Percentiles rank a stretch among this genome's conserved stretches.
Conservation (phyloP, 352 stramenopile species). For the Phytopythium ostracodes region DNA sequence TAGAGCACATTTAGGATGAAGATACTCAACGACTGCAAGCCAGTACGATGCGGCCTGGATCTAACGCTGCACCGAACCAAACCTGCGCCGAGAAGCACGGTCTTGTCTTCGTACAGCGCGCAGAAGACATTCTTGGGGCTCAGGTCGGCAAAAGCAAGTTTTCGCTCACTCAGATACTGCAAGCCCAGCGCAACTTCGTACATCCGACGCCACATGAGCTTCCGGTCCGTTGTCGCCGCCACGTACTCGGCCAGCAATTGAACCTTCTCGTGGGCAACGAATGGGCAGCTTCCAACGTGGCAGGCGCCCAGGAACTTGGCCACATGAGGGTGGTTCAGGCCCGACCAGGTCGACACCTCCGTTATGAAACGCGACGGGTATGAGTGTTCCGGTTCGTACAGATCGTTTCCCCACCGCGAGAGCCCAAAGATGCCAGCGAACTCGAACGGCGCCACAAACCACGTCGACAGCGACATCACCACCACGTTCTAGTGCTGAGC, state of each 20-base stretch:
- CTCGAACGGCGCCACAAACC: neutral
- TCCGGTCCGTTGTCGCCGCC: neutral
- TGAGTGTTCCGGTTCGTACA: neutral
- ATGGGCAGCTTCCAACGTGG: constrained; percentile 19
- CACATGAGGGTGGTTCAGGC: constrained; percentile 26
- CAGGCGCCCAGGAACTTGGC: constrained; percentile 22
- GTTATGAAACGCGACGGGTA: neutral
- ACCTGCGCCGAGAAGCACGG: neutral
- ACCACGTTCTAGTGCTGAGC: neutral
- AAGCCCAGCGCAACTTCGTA: constrained; percentile 22
- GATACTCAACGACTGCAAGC: neutral
- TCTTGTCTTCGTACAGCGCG: neutral
- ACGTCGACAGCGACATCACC: neutral
- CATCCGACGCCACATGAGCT: constrained; percentile 12
- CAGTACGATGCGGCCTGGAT: too few species aligned
- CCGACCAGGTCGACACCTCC: constrained; percentile 10
- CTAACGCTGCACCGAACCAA: too few species aligned
- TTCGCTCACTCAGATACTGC: constrained; percentile 23
- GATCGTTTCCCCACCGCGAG: neutral
- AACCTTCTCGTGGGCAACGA: constrained; percentile 18
- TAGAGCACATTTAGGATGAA: neutral
- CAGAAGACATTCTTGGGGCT: neutral
- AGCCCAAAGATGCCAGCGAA: neutral
- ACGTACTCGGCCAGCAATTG: neutral
- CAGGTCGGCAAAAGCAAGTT: neutral